A percentile compares a stretch with the other conserved stretches of the same genome.
phyloP scores from a whole-genome alignment of 306 rosid species.

The Pterocarpus macrocarpus region DNA sequence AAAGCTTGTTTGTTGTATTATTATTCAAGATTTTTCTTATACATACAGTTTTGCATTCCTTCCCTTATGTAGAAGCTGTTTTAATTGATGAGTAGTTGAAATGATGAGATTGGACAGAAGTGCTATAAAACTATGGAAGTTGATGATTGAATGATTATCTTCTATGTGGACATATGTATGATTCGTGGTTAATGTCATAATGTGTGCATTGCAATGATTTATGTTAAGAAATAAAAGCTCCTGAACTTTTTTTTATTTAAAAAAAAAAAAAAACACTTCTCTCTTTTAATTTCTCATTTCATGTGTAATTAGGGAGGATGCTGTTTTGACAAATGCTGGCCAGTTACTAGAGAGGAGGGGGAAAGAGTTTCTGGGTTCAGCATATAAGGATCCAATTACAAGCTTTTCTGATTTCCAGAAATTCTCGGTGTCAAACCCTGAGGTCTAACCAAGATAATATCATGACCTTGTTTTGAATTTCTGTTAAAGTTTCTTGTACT shows the following conservation, averaged over 20 bases:
- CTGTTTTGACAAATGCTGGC: constrained; percentile 72
- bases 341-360: constrained; percentile 78
- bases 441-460: constrained; percentile 55
- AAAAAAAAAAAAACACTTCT: too few relatives aligned
- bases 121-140: background rate
- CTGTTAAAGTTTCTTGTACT: constrained; percentile 5
- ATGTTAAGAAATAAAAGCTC: constrained; percentile 19
- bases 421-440: constrained; percentile 84
- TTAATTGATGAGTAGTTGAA: background rate
- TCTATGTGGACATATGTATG: background rate
- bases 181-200: background rate
- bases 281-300: background rate
- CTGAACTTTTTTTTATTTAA: background rate
- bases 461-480: constrained; percentile 13
- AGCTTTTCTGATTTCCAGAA: constrained; percentile 81
- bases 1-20: too few relatives aligned
- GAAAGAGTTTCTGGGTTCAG: constrained; percentile 74
- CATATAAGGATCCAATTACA: constrained; percentile 81
- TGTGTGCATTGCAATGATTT: constrained; percentile 6
- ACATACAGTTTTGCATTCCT: too few relatives aligned
- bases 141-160: background rate
- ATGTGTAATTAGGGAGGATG: constrained; percentile 64
- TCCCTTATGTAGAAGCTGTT: background rate
- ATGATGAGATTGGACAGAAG: background rate
- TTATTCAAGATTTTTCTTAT: too few relatives aligned